Base-by-base conservation (phyloP, 2,329 filamentous ascomycete genomes). In the Chlorencoelia australis region DNA sequence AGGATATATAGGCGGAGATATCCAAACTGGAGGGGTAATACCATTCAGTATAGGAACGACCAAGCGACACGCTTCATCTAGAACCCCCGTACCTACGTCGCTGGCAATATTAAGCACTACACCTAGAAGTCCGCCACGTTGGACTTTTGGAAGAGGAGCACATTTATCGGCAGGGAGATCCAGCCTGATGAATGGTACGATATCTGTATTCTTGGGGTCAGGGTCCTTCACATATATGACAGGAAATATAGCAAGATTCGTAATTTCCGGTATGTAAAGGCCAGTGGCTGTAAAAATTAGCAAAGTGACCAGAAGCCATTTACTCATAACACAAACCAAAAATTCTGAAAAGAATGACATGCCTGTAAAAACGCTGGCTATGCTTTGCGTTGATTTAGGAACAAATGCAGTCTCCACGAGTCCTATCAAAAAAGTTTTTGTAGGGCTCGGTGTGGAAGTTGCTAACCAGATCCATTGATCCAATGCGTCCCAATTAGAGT, bases 151-250 rank as follows among this genome's bases (percentile, higher is more conserved):
- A 10, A 35, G 13, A 10, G 33, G 24, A n/a, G 18, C 13, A 11
- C 33, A 35, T 35, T 35, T 35, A n/a, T 35, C 33, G 14, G 8
- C 18, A 3, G 33, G 33, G 6, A 35, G 33, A 3, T 21, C 27
- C 8, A 35, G 17, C 15, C 27, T 35, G 4, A 35, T 24, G 16
- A 35, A 35, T 4, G 33, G 33, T 9, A 35, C 22, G 13, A 28
- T 14, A 10, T 21, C 9, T 26, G 13, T 18, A 16, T 35, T 28
- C 5, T 26, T 19, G 15, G 33, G 31, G 5, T 35, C 17, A 10
- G 33, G 33, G 19, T 35, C 33, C 8, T 35, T 35, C n/a, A 35
- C 17, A 2, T 14, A 15, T 13, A 35, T 17, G 16, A 16, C 19
- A 7, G 33, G 33, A 16, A 27, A 35, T 7, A 8, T 24, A n/a